A percentile compares a stretch with the other conserved stretches of the same genome.
Evolutionary conservation across 164 flowering plant species (phyloP).

Genomic region (Stephania japonica): DNA sequence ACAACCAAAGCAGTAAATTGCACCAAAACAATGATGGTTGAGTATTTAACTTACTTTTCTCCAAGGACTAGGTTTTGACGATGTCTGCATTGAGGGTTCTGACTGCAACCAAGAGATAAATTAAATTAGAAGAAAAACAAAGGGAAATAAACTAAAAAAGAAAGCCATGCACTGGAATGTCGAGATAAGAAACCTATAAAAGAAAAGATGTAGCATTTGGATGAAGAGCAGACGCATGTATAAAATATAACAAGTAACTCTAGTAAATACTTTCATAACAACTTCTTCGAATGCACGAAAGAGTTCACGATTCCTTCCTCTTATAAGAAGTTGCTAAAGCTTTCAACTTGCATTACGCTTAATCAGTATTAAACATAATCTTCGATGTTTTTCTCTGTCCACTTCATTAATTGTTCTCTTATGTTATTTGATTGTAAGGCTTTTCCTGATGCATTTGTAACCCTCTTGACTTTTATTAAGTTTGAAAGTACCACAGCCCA

Average conservation of each 20-base stretch:
- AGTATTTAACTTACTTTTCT: constrained; percentile 24
- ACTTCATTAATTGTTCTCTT: background rate
- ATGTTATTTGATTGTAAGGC: background rate
- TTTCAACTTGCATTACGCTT: background rate
- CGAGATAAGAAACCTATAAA: background rate
- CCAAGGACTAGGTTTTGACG: constrained; percentile 38
- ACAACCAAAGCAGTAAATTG: background rate
- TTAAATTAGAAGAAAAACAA: background rate
- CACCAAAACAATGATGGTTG: background rate
- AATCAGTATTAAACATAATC: background rate
- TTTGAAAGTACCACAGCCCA: too few relatives aligned
- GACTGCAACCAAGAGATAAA: constrained; percentile 17
- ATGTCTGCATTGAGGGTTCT: constrained; percentile 17
- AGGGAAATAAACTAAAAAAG: background rate
- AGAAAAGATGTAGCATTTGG: background rate
- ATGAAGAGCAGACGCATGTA: background rate
- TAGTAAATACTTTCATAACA: background rate
- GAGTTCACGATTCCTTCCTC: background rate
- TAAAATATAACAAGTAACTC: background rate
- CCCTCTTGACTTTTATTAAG: background rate
- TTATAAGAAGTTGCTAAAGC: background rate
- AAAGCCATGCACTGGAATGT: background rate
- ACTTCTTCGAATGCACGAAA: background rate
- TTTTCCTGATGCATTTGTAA: background rate
- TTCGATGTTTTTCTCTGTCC: background rate